Evolutionary conservation across 106 monocot genomes (phyloP).

Genomic region (Acorus gramineus): DNA sequence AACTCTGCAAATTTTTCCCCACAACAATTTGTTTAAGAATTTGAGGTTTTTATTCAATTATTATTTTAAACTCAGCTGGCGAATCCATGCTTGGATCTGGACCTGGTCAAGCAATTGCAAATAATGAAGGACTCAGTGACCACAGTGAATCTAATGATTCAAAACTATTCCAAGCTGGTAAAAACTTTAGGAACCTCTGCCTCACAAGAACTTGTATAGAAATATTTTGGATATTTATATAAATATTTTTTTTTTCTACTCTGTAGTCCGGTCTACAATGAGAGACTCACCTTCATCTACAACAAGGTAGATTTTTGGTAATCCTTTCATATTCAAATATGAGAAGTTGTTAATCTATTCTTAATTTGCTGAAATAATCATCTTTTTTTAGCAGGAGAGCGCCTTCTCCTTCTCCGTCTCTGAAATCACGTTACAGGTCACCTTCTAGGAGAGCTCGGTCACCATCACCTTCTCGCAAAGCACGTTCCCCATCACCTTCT

Average conservation of each 20-base stretch:
- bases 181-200: neutral
- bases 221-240: slow-evolving; percentile 1
- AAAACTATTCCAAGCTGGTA: slow-evolving; percentile 35
- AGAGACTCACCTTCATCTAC: slow-evolving; percentile 42
- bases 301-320: no score
- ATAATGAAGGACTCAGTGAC: slow-evolving; percentile 8
- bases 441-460: slow-evolving; percentile 38
- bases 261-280: slow-evolving; percentile 24
- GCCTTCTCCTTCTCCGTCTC: slow-evolving; percentile 6
- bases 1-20: no score
- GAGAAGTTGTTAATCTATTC: no score
- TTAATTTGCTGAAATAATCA: no score
- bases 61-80: slow-evolving; percentile 23
- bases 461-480: slow-evolving; percentile 39
- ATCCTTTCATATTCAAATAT: no score
- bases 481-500: slow-evolving; percentile 36
- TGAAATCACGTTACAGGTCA: neutral
- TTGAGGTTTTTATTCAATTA: no score
- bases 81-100: slow-evolving; percentile 48
- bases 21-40: no score
- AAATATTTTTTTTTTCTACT: neutral
- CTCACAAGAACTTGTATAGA: no score
- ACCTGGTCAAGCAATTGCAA: slow-evolving; percentile 27
- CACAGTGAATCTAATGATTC: slow-evolving; percentile 16
- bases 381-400: slow-evolving; percentile 30